Evolutionary conservation across 2,329 filamentous ascomycete genomes (phyloP).

Genomic region (Zopfia rhizophila): DNA sequence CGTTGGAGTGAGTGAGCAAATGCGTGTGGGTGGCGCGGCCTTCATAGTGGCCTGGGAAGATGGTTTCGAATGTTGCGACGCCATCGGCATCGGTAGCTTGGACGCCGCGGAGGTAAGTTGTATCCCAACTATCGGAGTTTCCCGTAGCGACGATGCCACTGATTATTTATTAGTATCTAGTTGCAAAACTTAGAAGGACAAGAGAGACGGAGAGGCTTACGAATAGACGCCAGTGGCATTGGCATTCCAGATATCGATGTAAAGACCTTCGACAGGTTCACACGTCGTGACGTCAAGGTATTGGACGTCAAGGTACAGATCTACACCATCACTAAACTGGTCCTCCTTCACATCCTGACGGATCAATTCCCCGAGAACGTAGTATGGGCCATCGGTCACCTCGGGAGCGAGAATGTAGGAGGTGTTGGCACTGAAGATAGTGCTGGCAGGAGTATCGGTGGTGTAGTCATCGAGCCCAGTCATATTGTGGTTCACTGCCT

Average conservation of each 20-base stretch:
- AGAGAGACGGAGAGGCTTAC: constrained; percentile 29
- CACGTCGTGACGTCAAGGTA: constrained; percentile 64
- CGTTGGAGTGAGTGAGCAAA: constrained; percentile 51
- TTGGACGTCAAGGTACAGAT: constrained; percentile 61
- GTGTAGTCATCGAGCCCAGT: constrained; percentile 31
- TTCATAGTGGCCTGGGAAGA: constrained; percentile 56
- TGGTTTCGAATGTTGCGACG: constrained; percentile 60
- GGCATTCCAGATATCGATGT: constrained; percentile 63
- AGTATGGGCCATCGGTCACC: constrained; percentile 34
- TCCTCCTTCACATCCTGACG: constrained; percentile 59
- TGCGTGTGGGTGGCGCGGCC: constrained; percentile 41
- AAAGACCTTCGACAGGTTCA: constrained; percentile 58
- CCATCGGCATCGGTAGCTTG: constrained; percentile 59
- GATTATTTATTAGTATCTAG: constrained; percentile 41
- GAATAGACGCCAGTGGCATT: constrained; percentile 33
- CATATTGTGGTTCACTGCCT: constrained; percentile 43
- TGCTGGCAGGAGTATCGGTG: constrained; percentile 19
- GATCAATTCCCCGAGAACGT: constrained; percentile 60
- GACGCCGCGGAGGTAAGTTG: constrained; percentile 59
- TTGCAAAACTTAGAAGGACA: constrained; percentile 6
- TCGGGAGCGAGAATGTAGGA: constrained; percentile 39
- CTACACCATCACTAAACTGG: constrained; percentile 59
- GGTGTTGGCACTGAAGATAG: constrained; percentile 35
- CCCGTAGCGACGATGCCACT: constrained; percentile 51
- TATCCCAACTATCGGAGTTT: constrained; percentile 43